Evolutionary conservation across 495 filamentous ascomycete genomes (phyloP), one percentile per base, ranked within the genome.

Genomic region (Daldinia caldariorum): DNA sequence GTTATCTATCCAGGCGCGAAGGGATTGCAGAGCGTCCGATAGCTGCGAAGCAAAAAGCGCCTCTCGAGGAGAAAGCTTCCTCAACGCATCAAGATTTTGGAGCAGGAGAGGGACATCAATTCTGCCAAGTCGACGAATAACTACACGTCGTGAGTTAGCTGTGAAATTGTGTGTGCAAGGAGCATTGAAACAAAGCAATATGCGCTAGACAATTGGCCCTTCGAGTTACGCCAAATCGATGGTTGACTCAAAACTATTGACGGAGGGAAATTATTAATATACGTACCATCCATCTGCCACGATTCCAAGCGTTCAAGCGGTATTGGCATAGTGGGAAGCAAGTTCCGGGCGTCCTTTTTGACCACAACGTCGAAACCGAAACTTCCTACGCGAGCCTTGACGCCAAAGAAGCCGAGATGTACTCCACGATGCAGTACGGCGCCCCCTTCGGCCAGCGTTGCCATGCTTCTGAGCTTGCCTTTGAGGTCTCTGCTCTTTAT

Each of bases 351-450:
- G 47, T 86, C 83, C 63, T 84, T 88, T 18, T 86, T 85, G 29
- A 92, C 91, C 37, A 95, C 81, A 47, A 97, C 81, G 66, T 96
- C 91, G 69, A 92, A 94, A 20, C 88, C 89, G 66, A 86, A 84
- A 16, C 78, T 80, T 47, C 86, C 85, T 5, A 91, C 78, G 6
- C 87, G 84, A 2, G 92, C 87, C 26, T 90, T 87, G 62, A 94
- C 82, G 6, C 89, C 87, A 67, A 94, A 97, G 45, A 90, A 86
- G 43, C 89, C 89, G 0, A 97, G 71, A 71, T 94, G 90, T 13
- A 93, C 90, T 1, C 91, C 92, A 22, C 90, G 80, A 3, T 85
- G 81, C 32, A 90, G 81, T 54, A 86, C 82, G 13, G 79, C 78
- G 32, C 83, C 77, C 0, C 79, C 80, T 3, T 81, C 77, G 4